phyloP scores from a whole-genome alignment of 768 basidiomycete species.

The Xerocomellus dryophilus region DNA sequence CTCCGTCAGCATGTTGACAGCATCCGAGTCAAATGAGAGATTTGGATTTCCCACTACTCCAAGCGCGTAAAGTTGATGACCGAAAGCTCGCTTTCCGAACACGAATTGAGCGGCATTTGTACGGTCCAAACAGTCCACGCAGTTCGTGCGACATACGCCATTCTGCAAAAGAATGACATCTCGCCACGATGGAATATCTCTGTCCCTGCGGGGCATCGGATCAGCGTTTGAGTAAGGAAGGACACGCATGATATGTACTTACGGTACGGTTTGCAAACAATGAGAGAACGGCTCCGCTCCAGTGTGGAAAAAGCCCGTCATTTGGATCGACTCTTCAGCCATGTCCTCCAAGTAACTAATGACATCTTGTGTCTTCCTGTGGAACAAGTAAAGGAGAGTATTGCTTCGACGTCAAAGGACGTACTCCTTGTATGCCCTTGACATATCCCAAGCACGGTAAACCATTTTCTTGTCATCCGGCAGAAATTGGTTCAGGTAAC shows the following conservation, averaged over 20 bases:
- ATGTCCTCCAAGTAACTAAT: slow-evolving; percentile 93
- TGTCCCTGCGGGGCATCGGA: slow-evolving; percentile 25
- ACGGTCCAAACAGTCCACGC: slow-evolving; percentile 94
- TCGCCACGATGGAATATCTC: slow-evolving; percentile 46
- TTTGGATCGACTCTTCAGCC: slow-evolving; percentile 88
- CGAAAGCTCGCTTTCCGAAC: slow-evolving; percentile 90
- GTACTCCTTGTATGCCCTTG: slow-evolving; percentile 91
- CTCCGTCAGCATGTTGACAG: slow-evolving; percentile 94
- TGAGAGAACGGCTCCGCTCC: slow-evolving; percentile 84
- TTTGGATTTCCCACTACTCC: slow-evolving; percentile 85
- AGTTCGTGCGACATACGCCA: slow-evolving; percentile 91
- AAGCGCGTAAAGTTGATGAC: slow-evolving; percentile 92
- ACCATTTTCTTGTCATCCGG: slow-evolving; percentile 83
- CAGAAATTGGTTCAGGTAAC: slow-evolving; percentile 93
- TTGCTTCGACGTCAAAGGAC: slow-evolving; percentile 12
- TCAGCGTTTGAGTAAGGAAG: not conserved
- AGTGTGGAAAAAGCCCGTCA: slow-evolving; percentile 94
- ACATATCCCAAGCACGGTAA: slow-evolving; percentile 97
- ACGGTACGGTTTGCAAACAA: slow-evolving; percentile 46
- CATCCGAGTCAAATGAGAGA: slow-evolving; percentile 88
- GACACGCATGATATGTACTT: slow-evolving; percentile 3
- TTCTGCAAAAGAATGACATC: slow-evolving; percentile 77
- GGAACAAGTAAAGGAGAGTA: not conserved
- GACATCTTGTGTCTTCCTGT: slow-evolving; percentile 90
- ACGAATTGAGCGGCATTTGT: slow-evolving; percentile 98